A percentile compares a stretch with the other conserved stretches of the same genome.
Conservation (phyloP, 768 basidiomycete species). For the Fomitopsis serialis region DNA sequence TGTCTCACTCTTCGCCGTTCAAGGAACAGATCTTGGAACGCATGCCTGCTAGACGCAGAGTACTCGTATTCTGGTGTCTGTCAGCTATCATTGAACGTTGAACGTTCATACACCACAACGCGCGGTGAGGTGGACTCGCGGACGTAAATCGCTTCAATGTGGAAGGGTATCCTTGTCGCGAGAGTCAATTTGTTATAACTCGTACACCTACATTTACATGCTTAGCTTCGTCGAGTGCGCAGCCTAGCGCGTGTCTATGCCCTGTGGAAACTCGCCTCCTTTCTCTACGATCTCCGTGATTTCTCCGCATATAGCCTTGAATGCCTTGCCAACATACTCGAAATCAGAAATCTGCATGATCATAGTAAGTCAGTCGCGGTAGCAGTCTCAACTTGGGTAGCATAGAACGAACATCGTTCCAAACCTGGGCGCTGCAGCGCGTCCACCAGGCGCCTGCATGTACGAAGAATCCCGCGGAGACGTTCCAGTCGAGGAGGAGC, state of each 20-base stretch:
- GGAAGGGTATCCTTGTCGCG: too few relatives aligned
- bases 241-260: neutral
- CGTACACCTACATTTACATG: conserved; percentile 27
- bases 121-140: too few relatives aligned
- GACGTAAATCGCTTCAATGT: too few relatives aligned
- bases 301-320: conserved; percentile 19
- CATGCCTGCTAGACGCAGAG: too few relatives aligned
- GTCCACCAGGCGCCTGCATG: conserved; percentile 31
- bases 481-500: conserved; percentile 25
- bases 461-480: conserved; percentile 21
- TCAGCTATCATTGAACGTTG: too few relatives aligned
- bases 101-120: too few relatives aligned
- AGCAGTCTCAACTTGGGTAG: neutral
- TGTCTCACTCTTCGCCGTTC: too few relatives aligned
- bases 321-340: conserved; percentile 21
- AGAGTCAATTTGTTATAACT: too few relatives aligned
- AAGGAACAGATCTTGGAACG: too few relatives aligned
- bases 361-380: neutral
- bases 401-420: conserved; percentile 26
- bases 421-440: conserved; percentile 31
- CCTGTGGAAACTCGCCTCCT: neutral
- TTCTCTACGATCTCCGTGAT: conserved; percentile 9
- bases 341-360: conserved; percentile 21
- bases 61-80: too few relatives aligned
- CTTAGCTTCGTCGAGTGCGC: too few relatives aligned